These are phyloP conservation scores for Citrus inodora DNA, from an alignment of 345 rosid genomes.

Conservation along the genomic window DNA sequence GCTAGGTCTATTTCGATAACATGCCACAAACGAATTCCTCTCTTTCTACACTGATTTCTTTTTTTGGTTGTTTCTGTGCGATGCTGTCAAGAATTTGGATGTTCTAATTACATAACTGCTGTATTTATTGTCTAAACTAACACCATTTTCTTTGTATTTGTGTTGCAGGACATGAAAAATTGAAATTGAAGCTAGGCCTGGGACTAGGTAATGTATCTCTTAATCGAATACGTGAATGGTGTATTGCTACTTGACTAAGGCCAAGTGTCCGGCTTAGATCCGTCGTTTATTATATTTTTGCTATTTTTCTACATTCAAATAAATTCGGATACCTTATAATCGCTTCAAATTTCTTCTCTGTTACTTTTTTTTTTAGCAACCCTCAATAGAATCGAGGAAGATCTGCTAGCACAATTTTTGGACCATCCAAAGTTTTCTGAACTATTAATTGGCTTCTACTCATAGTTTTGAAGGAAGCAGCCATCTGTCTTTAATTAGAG, in stretches of 20 bases:
- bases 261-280: neutral
- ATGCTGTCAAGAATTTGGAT: neutral
- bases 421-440: too few species aligned
- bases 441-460: too few species aligned
- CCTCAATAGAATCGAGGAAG: too few species aligned
- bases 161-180: slow-evolving; percentile 21
- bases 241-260: neutral
- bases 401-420: too few species aligned
- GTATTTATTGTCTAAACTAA: neutral
- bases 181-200: slow-evolving; percentile 19
- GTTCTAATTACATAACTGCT: neutral
- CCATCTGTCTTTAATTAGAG: too few species aligned
- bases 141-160: neutral
- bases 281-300: neutral
- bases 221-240: neutral
- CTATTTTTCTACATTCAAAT: neutral
- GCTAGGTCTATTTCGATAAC: neutral
- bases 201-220: slow-evolving; percentile 28
- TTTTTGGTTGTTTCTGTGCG: neutral
- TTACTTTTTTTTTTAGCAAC: accelerated
- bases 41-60: neutral
- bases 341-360: too few species aligned
- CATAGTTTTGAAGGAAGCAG: too few species aligned
- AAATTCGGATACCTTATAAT: neutral
- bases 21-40: neutral